Evolutionary conservation across 2,329 filamentous ascomycete species (phyloP).

Genomic region (Didymellaceae sp.): DNA sequence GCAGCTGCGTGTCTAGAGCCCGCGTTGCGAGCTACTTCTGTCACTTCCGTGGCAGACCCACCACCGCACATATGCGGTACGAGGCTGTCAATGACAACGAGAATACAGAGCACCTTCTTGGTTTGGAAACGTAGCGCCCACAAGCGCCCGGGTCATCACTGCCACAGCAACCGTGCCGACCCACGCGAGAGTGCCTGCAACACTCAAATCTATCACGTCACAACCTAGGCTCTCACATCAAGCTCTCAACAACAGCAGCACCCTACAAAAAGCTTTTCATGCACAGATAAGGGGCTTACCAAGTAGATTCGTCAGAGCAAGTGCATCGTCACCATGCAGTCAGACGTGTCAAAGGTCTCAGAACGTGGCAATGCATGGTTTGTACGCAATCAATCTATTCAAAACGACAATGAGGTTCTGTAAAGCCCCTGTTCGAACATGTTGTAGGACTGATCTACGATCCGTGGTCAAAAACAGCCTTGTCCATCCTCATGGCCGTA

Average conservation of each 20-base stretch:
- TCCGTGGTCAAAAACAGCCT: too few relatives aligned
- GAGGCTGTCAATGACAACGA: background rate
- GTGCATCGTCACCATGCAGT: slow-evolving; percentile 1
- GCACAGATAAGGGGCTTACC: background rate
- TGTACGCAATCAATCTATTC: background rate
- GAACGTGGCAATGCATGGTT: slow-evolving; percentile 8
- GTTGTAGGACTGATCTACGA: too few relatives aligned
- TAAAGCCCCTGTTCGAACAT: too few relatives aligned
- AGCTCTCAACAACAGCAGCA: background rate
- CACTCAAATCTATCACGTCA: too few relatives aligned
- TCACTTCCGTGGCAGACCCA: background rate
- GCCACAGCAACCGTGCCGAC: too few relatives aligned
- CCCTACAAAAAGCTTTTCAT: too few relatives aligned
- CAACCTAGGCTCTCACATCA: background rate
- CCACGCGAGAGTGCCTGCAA: too few relatives aligned
- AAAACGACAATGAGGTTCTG: background rate
- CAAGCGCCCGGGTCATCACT: too few relatives aligned
- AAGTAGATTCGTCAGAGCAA: background rate
- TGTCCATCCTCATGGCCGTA: too few relatives aligned
- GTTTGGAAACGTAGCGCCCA: too few relatives aligned
- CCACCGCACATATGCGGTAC: background rate
- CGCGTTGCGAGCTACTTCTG: background rate
- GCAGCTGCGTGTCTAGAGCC: background rate
- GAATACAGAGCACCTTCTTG: background rate
- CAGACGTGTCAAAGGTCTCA: slow-evolving; percentile 1